Evolutionary conservation across 192 early-diverging fungal genomes (phyloP).

Genomic region (Entomortierella lignicola): DNA sequence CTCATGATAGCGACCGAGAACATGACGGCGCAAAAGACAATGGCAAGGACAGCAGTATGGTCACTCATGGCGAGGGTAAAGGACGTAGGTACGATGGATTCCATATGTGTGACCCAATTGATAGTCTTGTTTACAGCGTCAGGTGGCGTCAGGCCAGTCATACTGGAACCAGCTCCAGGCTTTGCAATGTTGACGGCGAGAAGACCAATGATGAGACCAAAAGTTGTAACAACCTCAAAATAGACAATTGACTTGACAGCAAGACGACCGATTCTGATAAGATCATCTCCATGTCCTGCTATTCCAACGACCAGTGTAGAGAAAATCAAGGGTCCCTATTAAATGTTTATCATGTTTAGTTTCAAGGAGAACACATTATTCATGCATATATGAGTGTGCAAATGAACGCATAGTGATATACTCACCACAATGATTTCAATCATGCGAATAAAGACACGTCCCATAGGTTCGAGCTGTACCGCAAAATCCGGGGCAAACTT

Average conservation of each 20-base stretch:
- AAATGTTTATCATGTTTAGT: too few relatives aligned
- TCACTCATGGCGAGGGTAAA: slow-evolving; percentile 66
- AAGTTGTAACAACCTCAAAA: slow-evolving; percentile 72
- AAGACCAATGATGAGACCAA: slow-evolving; percentile 77
- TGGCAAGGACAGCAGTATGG: slow-evolving; percentile 57
- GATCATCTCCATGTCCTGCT: slow-evolving; percentile 78
- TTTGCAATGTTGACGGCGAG: slow-evolving; percentile 68
- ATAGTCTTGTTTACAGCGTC: slow-evolving; percentile 24
- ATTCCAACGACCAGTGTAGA: slow-evolving; percentile 79
- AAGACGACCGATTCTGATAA: slow-evolving; percentile 67
- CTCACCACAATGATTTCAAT: slow-evolving; percentile 59
- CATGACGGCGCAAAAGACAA: slow-evolving; percentile 73
- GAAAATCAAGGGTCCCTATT: slow-evolving; percentile 74
- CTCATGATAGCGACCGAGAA: slow-evolving; percentile 70
- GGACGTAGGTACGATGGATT: slow-evolving; percentile 68
- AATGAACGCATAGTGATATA: too few relatives aligned
- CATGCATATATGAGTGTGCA: too few relatives aligned
- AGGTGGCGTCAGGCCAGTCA: slow-evolving; percentile 17
- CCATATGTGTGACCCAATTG: slow-evolving; percentile 66
- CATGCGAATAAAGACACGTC: slow-evolving; percentile 63
- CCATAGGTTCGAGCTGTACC: slow-evolving; percentile 59
- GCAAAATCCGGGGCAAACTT: slow-evolving; percentile 58
- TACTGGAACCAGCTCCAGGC: slow-evolving; percentile 67
- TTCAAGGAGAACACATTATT: slow-evolving; percentile 18
- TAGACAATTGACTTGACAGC: slow-evolving; percentile 77